Percentiles rank a stretch among this genome's conserved stretches.
Evolutionary conservation across 164 flowering plant genomes (phyloP).

Genomic region (Magnolia changhungtana): DNA sequence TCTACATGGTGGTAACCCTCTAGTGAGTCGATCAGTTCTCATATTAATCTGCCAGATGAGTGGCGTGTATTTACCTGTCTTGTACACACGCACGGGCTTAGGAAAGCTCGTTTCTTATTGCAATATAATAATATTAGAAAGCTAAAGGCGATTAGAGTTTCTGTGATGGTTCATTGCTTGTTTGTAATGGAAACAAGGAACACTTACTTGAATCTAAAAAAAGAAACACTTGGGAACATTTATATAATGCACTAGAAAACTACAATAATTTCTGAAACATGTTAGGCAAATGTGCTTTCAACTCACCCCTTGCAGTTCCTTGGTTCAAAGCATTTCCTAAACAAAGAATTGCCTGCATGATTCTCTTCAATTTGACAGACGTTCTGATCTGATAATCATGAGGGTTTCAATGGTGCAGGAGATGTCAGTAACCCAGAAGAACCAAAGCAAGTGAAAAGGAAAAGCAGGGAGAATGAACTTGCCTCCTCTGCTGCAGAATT

Average conservation of each 20-base stretch:
- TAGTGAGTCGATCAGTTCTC: too few relatives aligned
- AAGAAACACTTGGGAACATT: not conserved
- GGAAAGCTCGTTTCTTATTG: too few relatives aligned
- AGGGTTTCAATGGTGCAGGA: conserved; percentile 1
- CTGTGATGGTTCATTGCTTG: not conserved
- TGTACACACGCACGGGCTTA: too few relatives aligned
- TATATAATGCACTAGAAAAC: not conserved
- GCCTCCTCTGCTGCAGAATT: conserved; percentile 83
- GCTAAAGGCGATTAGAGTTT: not conserved
- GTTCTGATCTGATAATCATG: conserved; percentile 56
- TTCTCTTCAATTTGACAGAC: conserved; percentile 70
- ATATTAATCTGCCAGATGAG: not conserved
- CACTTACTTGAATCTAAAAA: not conserved
- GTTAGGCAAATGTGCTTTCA: not conserved
- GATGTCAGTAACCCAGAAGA: conserved; percentile 8
- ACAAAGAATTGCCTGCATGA: conserved; percentile 90
- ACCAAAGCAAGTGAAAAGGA: not conserved
- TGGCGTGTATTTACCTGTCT: not conserved
- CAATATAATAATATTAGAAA: too few relatives aligned
- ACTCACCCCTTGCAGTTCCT: conserved; percentile 95
- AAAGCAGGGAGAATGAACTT: conserved; percentile 22
- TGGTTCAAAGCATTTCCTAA: conserved; percentile 96
- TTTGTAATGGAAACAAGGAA: not conserved
- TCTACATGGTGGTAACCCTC: too few relatives aligned
- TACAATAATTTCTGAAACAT: not conserved